These are phyloP conservation scores for Salmacisia buchloeana DNA, from an alignment of 1,284 basidiomycete genomes.

Conservation along the genomic window DNA sequence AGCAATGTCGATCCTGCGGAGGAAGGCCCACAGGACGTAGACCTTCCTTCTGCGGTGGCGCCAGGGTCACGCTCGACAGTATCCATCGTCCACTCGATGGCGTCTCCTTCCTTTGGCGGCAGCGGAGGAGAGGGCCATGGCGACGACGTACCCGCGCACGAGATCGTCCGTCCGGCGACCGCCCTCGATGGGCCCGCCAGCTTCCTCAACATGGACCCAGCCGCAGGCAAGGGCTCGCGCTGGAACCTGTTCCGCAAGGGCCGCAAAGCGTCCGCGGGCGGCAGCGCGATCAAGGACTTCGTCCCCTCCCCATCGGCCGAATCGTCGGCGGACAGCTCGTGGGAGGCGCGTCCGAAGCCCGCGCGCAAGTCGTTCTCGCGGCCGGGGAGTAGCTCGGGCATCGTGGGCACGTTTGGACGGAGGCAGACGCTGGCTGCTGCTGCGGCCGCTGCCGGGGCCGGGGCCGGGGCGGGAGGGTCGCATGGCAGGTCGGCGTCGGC, in stretches of 20 bases:
- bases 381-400: neutral
- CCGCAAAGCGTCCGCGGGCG: neutral
- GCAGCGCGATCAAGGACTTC: neutral
- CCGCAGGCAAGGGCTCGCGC: neutral
- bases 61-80: neutral
- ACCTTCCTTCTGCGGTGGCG: neutral
- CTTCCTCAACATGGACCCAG: constrained; percentile 2
- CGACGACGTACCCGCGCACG: neutral
- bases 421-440: too few relatives aligned
- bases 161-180: too few relatives aligned
- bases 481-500: neutral
- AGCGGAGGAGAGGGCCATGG: neutral
- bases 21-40: too few relatives aligned
- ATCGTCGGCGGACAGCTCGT: neutral
- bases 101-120: neutral
- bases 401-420: neutral
- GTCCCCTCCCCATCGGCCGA: neutral
- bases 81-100: neutral
- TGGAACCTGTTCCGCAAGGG: constrained; percentile 9
- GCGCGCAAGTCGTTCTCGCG: neutral
- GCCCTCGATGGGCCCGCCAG: neutral
- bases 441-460: too few relatives aligned
- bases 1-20: too few relatives aligned
- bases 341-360: neutral
- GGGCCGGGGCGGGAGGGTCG: too few relatives aligned